phyloP scores from a whole-genome alignment of 768 basidiomycete species.

The Strobilomyces dryophilus region DNA sequence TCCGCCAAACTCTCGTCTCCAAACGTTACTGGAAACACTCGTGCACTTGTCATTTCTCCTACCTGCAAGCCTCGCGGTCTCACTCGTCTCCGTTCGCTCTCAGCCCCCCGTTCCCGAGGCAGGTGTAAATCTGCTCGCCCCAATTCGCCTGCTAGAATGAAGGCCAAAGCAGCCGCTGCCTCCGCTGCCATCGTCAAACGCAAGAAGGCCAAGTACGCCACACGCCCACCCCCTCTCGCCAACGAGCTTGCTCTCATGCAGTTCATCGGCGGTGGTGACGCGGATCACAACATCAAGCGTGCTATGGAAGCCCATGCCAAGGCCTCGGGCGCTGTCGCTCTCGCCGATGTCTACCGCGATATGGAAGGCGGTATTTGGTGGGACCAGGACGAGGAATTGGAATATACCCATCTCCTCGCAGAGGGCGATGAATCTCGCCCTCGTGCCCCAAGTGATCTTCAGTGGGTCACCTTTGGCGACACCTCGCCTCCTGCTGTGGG shows the following conservation, averaged over 20 bases:
- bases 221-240: constrained; percentile 47
- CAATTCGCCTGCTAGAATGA: constrained; percentile 25
- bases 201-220: constrained; percentile 51
- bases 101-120: constrained; percentile 39
- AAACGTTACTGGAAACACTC: constrained; percentile 12
- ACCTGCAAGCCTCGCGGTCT: constrained; percentile 28
- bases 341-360: constrained; percentile 56
- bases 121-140: constrained; percentile 36
- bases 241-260: constrained; percentile 70
- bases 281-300: constrained; percentile 51
- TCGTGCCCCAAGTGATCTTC: constrained; percentile 29
- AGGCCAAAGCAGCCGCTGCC: constrained; percentile 10
- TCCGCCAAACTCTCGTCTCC: constrained; percentile 4
- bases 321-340: constrained; percentile 32
- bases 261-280: constrained; percentile 58
- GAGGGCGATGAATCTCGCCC: constrained; percentile 29
- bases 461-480: constrained; percentile 42
- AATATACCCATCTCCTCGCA: constrained; percentile 58
- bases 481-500: constrained; percentile 12
- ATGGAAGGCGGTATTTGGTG: constrained; percentile 62
- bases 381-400: constrained; percentile 69
- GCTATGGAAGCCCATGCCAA: constrained; percentile 54
- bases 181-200: constrained; percentile 38
- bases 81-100: constrained; percentile 49
- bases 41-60: constrained; percentile 12